Percentiles rank a stretch among this genome's conserved stretches.
phyloP scores from a whole-genome alignment of 305 asterid species.

The Ruellia speciosa region DNA sequence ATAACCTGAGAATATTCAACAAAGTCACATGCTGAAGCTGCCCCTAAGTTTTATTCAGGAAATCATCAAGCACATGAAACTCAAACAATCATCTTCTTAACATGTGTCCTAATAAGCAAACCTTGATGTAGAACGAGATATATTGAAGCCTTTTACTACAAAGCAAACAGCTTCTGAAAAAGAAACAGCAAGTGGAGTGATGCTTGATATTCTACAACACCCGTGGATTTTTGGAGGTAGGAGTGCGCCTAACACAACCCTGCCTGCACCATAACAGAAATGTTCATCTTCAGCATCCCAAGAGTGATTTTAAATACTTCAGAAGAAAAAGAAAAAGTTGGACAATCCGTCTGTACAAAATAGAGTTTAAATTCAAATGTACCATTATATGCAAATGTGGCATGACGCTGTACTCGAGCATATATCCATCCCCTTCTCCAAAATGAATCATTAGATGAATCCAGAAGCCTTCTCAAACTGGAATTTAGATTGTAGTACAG shows the following conservation, averaged over 20 bases:
- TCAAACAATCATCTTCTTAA: conserved; percentile 13
- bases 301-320: conserved; percentile 7
- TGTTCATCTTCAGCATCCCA: conserved; percentile 16
- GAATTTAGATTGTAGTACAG: conserved; percentile 59
- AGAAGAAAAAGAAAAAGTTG: conserved; percentile 11
- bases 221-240: conserved; percentile 37
- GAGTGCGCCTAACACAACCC: conserved; percentile 65
- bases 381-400: conserved; percentile 80
- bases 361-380: conserved; percentile 13
- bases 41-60: conserved; percentile 3
- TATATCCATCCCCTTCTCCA: conserved; percentile 96
- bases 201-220: conserved; percentile 55
- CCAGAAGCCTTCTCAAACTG: conserved; percentile 74
- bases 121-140: conserved; percentile 71
- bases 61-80: conserved; percentile 4
- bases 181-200: conserved; percentile 83
- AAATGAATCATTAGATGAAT: conserved; percentile 60
- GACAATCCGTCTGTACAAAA: conserved; percentile 1
- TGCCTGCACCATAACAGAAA: conserved; percentile 48
- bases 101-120: conserved; percentile 24
- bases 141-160: conserved; percentile 65
- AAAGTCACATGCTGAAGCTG: conserved; percentile 16
- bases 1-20: conserved; percentile 42
- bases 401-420: conserved; percentile 59
- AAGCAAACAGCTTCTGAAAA: conserved; percentile 58